These are phyloP conservation scores for Pleurotus platypus DNA, from an alignment of 768 basidiomycete genomes.

Conservation along the genomic window DNA sequence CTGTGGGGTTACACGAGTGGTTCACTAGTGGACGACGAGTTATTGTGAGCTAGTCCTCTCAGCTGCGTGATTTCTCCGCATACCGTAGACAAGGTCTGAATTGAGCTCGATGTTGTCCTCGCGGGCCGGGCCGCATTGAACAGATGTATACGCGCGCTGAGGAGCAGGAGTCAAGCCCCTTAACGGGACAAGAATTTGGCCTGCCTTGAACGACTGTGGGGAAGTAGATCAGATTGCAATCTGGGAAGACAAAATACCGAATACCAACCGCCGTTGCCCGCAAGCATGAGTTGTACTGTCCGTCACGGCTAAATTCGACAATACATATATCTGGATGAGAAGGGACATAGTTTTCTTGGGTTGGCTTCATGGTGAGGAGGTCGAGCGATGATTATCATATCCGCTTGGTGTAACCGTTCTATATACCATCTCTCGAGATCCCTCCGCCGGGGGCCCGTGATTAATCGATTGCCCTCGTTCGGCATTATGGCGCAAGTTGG, in stretches of 20 bases:
- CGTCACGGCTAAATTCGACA: conserved; percentile 29
- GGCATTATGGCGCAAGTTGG: too few relatives aligned
- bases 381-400: neutral
- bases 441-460: neutral
- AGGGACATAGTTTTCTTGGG: conserved; percentile 25
- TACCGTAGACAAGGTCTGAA: conserved; percentile 58
- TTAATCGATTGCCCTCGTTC: neutral
- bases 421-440: neutral
- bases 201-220: conserved; percentile 31
- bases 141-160: conserved; percentile 42
- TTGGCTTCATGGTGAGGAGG: conserved; percentile 18
- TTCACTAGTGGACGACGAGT: conserved; percentile 30
- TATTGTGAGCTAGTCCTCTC: conserved; percentile 13
- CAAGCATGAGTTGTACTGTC: conserved; percentile 32
- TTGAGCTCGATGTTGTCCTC: conserved; percentile 54
- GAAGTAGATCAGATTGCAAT: neutral
- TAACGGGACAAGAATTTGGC: conserved; percentile 31
- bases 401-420: neutral
- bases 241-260: neutral
- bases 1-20: conserved; percentile 61
- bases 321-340: conserved; percentile 28
- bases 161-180: conserved; percentile 24
- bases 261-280: conserved; percentile 28
- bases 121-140: conserved; percentile 45
- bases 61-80: conserved; percentile 15